Percentiles rank a stretch among this genome's conserved stretches.
Evolutionary conservation across 176 grass and related monocot species (phyloP).

Genomic region (barley (Hordeum vulgare)): DNA sequence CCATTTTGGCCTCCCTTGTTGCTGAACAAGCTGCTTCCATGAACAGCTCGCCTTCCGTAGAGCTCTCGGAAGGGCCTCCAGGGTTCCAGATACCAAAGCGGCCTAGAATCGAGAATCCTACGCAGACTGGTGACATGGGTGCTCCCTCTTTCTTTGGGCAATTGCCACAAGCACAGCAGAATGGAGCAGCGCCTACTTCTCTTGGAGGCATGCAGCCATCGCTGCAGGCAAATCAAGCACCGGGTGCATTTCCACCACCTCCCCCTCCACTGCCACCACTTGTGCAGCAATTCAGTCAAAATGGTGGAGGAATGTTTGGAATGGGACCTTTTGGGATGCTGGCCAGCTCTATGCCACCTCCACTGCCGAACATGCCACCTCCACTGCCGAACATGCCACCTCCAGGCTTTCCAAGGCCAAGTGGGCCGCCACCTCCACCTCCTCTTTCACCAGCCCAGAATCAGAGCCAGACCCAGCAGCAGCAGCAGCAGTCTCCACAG

Average conservation of each 20-base stretch:
- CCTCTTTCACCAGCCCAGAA: constrained; percentile 39
- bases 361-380: constrained; percentile 44
- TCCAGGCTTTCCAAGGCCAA: constrained; percentile 32
- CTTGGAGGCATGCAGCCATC: constrained; percentile 26
- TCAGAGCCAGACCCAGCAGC: constrained; percentile 55
- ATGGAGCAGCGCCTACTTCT: constrained; percentile 33
- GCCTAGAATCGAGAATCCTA: constrained; percentile 56
- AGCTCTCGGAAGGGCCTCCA: constrained; percentile 36
- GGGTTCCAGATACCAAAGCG: constrained; percentile 66
- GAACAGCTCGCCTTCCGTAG: constrained; percentile 19
- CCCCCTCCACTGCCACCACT: constrained; percentile 54
- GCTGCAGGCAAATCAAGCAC: constrained; percentile 29
- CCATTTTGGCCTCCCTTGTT: constrained; percentile 60
- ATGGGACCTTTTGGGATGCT: constrained; percentile 43
- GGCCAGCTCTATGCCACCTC: constrained; percentile 44
- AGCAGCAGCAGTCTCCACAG: constrained; percentile 40
- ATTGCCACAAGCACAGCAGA: constrained; percentile 36
- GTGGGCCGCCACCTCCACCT: constrained; percentile 39
- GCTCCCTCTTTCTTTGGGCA: constrained; percentile 43
- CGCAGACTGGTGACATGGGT: constrained; percentile 21
- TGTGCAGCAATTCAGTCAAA: constrained; percentile 58
- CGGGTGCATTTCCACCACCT: constrained; percentile 45
- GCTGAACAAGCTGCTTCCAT: constrained; percentile 71
- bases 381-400: constrained; percentile 38
- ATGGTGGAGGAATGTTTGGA: constrained; percentile 41